Percentiles rank a stretch among this genome's conserved stretches.
Conservation (phyloP, 306 rosid genomes). For the Pyrus pyrifolia region DNA sequence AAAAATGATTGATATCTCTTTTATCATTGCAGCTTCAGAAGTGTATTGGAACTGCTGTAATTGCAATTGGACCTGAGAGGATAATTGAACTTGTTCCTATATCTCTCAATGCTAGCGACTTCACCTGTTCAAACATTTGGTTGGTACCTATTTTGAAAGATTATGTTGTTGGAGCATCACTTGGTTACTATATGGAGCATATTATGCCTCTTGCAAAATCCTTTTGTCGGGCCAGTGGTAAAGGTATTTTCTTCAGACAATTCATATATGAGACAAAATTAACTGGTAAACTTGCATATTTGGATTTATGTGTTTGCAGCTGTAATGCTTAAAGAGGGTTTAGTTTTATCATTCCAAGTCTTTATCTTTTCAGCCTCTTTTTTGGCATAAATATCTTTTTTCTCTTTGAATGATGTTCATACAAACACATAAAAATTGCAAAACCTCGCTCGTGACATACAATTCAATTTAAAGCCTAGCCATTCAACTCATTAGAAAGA, state of each 20-base stretch:
- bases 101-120: conserved; percentile 41
- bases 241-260: conserved; percentile 42
- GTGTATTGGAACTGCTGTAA: conserved; percentile 78
- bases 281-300: not conserved
- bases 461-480: not conserved
- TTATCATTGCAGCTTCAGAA: conserved; percentile 53
- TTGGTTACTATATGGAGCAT: conserved; percentile 60
- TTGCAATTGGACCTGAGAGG: conserved; percentile 84
- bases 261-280: not conserved
- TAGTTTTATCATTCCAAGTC: not conserved
- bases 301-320: not conserved
- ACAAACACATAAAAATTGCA: not conserved
- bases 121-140: conserved; percentile 64
- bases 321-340: not conserved
- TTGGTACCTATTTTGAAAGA: conserved; percentile 64
- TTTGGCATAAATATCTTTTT: not conserved
- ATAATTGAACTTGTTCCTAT: conserved; percentile 61
- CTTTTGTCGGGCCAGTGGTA: conserved; percentile 58
- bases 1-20: conserved; percentile 3
- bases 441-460: not conserved
- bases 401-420: not conserved
- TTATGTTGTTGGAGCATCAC: conserved; percentile 71
- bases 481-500: not conserved
- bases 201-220: conserved; percentile 81
- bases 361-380: not conserved